phyloP scores from a whole-genome alignment of 2,329 filamentous ascomycete genomes.

The Xylariomycetidae sp. region DNA sequence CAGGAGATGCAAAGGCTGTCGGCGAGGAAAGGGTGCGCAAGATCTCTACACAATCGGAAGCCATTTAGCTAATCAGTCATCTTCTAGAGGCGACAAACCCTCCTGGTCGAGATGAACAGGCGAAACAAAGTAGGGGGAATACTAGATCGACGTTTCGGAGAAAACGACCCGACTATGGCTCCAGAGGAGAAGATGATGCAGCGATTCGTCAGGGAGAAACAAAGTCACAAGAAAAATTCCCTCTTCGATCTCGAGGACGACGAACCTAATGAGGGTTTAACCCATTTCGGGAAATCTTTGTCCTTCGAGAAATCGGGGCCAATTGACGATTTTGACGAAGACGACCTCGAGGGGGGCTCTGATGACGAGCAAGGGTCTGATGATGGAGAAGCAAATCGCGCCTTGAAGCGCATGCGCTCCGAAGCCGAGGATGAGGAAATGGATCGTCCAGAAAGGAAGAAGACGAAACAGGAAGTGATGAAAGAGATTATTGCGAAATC shows the following conservation, averaged over 20 bases:
- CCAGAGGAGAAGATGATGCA: constrained; percentile 89
- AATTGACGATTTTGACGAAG: constrained; percentile 75
- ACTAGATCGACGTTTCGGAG: constrained; percentile 88
- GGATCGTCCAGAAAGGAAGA: constrained; percentile 74
- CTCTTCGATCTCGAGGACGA: constrained; percentile 90
- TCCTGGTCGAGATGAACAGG: constrained; percentile 84
- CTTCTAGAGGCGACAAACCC: constrained; percentile 66
- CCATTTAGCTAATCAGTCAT: too few species aligned
- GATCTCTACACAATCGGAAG: too few species aligned
- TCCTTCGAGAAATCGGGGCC: constrained; percentile 51
- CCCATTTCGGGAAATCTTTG: constrained; percentile 76
- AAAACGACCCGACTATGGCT: constrained; percentile 90
- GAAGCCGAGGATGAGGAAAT: constrained; percentile 45
- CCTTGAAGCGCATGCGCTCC: constrained; percentile 53
- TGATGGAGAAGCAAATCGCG: constrained; percentile 49
- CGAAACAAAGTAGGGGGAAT: constrained; percentile 91
- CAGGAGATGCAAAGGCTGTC: constrained; percentile 77
- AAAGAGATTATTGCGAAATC: constrained; percentile 97
- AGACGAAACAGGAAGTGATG: constrained; percentile 95
- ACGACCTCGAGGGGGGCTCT: constrained; percentile 59
- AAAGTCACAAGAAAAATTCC: constrained; percentile 70
- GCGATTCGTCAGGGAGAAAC: constrained; percentile 84
- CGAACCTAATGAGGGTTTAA: constrained; percentile 62
- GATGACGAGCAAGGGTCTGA: constrained; percentile 56
- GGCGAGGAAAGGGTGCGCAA: constrained; percentile 76